Conservation (phyloP, 495 filamentous ascomycete species). For the Rostrohypoxylon terebratum region DNA sequence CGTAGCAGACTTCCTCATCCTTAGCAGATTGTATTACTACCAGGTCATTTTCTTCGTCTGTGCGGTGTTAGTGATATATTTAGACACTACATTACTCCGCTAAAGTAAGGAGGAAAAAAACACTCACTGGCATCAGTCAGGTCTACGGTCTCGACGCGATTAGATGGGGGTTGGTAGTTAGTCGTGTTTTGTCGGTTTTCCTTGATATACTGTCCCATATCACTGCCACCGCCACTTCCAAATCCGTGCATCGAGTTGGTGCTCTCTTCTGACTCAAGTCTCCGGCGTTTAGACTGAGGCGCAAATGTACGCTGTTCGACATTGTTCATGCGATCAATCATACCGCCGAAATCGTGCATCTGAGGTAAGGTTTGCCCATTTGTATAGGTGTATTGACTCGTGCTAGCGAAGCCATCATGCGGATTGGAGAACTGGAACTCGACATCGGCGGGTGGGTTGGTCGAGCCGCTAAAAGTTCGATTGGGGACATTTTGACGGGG, state of each 20-base stretch:
- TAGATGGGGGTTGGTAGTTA: slow-evolving; percentile 46
- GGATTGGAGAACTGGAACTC: slow-evolving; percentile 61
- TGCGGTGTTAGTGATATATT: slow-evolving; percentile 24
- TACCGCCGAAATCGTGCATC: slow-evolving; percentile 55
- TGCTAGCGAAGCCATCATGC: slow-evolving; percentile 29
- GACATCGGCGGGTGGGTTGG: slow-evolving; percentile 33
- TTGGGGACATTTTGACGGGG: slow-evolving; percentile 21
- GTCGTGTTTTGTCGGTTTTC: slow-evolving; percentile 62
- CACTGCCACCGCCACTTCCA: slow-evolving; percentile 61
- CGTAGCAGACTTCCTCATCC: slow-evolving; percentile 84
- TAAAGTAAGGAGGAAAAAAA: neutral
- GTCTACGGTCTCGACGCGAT: slow-evolving; percentile 68
- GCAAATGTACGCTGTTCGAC: slow-evolving; percentile 71
- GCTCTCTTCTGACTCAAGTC: slow-evolving; percentile 62
- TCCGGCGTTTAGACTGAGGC: slow-evolving; percentile 73
- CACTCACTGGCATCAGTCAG: slow-evolving; percentile 67
- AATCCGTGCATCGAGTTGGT: slow-evolving; percentile 57
- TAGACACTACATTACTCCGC: slow-evolving; percentile 3
- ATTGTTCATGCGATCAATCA: slow-evolving; percentile 78
- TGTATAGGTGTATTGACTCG: slow-evolving; percentile 16
- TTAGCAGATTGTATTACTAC: slow-evolving; percentile 56
- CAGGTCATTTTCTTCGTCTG: slow-evolving; percentile 66
- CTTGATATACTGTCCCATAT: slow-evolving; percentile 73
- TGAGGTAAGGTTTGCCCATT: slow-evolving; percentile 22
- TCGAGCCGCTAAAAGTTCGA: slow-evolving; percentile 29